Conservation (phyloP, 2,329 filamentous ascomycete species). For the Cytospora leucostoma region DNA sequence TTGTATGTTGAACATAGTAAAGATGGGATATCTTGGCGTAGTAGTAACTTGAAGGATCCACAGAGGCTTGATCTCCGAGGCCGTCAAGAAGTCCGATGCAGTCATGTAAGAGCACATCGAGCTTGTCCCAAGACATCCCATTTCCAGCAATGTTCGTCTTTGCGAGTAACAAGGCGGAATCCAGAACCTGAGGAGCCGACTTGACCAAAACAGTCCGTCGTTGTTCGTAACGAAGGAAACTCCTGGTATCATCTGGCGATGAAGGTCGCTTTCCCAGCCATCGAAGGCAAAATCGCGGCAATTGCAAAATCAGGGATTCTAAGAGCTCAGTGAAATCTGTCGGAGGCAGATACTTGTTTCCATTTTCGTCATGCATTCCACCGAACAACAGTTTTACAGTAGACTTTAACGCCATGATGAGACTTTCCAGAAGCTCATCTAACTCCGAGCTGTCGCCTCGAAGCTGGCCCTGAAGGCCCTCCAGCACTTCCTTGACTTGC, state of each 20-base stretch:
- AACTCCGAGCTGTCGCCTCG: slow-evolving; percentile 61
- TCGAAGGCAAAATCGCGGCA: slow-evolving; percentile 60
- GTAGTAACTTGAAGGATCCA: slow-evolving; percentile 45
- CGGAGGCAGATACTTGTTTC: slow-evolving; percentile 21
- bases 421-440: slow-evolving; percentile 60
- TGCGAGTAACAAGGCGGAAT: slow-evolving; percentile 59
- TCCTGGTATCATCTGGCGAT: slow-evolving; percentile 55
- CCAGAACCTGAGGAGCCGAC: slow-evolving; percentile 58
- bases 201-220: slow-evolving; percentile 55
- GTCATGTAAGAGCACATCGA: slow-evolving; percentile 61
- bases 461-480: slow-evolving; percentile 58
- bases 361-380: slow-evolving; percentile 25
- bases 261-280: slow-evolving; percentile 62
- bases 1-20: slow-evolving; percentile 63
- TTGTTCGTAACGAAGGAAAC: slow-evolving; percentile 62
- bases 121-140: slow-evolving; percentile 52
- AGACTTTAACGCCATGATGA: slow-evolving; percentile 57
- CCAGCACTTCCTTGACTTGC: slow-evolving; percentile 51
- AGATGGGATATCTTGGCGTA: slow-evolving; percentile 70
- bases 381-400: slow-evolving; percentile 50
- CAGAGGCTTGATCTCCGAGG: slow-evolving; percentile 44
- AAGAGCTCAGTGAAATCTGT: slow-evolving; percentile 42
- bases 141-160: slow-evolving; percentile 54
- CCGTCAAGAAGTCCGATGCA: slow-evolving; percentile 55
- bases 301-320: slow-evolving; percentile 58